Base-by-base conservation (phyloP, 2,329 filamentous ascomycete species). In the Penicillium sp. region DNA sequence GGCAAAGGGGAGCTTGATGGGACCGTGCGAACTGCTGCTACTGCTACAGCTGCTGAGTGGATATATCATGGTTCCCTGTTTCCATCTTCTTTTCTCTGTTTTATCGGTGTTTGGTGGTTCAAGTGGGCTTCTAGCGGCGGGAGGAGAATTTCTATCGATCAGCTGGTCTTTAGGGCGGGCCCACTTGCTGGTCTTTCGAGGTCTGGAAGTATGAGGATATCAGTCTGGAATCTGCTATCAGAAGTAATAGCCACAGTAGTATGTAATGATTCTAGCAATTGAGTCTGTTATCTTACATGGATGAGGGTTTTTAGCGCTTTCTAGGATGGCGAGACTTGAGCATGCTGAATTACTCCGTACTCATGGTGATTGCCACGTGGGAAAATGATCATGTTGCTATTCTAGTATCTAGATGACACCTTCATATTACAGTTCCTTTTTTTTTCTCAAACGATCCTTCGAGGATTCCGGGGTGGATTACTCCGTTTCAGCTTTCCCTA, bases 131-230 rank as follows among this genome's bases (percentile, higher is more conserved):
- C 44, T 28, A 28, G 24, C 24, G 17, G 26, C 28, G 28, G 47
- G 26, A n/a, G 28, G 26, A 50, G 26, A 50, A 50, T 50, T 50
- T 50, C 47, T 33, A 33, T 33, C 28, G 17, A 50, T 50, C 47
- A 50, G 47, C 47, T 50, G 47, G 47, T 6, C 47, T 30, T 15
- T 28, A 13, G 44, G 44, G n/a, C n/a, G n/a, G 44, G 15, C 44
- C 44, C 44, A 47, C 44, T 47, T 47, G 9, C 44, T 47, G 44
- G 24, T 13, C 6, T 28, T 17, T 28, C 1, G 44, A 28, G 44
- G 44, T 47, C 44, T 47, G 24, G 44, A 47, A n/a, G n/a, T n/a
- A n/a, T 13, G 13, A 17, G 7, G 5, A 26, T 26, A 28, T 26
- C 24, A 15, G 13, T 22, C 6, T 19, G 24, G 22, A 28, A 24